Conservation (phyloP, 164 flowering plant genomes). For the Dillenia turbinata region DNA sequence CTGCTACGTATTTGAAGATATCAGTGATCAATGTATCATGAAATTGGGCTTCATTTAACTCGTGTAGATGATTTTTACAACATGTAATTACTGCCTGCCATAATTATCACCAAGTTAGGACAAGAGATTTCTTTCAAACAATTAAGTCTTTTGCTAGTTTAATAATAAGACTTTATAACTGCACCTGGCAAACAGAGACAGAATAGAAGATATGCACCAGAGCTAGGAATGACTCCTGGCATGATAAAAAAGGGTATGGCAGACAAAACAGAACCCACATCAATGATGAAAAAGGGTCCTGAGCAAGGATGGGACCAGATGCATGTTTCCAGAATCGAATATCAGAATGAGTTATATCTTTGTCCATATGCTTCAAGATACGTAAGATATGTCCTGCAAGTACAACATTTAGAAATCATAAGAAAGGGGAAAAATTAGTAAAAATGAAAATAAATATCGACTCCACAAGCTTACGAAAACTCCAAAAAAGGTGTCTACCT, state of each 20-base stretch:
- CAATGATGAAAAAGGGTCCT: conserved; percentile 89
- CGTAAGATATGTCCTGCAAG: conserved; percentile 43
- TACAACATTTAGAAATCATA: neutral
- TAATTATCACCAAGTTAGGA: conserved; percentile 1
- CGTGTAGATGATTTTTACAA: conserved; percentile 19
- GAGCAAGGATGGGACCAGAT: conserved; percentile 73
- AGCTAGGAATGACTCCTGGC: conserved; percentile 53
- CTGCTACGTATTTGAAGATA: conserved; percentile 39
- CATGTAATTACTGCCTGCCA: conserved; percentile 62
- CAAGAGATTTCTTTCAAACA: neutral
- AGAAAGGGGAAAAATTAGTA: neutral
- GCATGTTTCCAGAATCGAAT: conserved; percentile 70
- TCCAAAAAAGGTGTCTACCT: too few species aligned
- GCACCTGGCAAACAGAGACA: conserved; percentile 76
- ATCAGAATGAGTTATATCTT: conserved; percentile 44
- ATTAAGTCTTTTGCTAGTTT: neutral
- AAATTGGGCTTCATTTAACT: conserved; percentile 24
- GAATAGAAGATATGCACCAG: conserved; percentile 81
- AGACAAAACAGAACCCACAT: conserved; percentile 95
- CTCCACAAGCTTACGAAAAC: too few species aligned
- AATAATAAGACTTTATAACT: neutral
- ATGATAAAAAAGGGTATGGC: conserved; percentile 59
- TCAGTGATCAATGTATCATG: conserved; percentile 46
- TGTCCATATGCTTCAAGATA: conserved; percentile 40
- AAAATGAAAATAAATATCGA: neutral